Percentiles rank a stretch among this genome's conserved stretches.
Conservation (phyloP, 805 yeast species). For the Kodamaea neixiangensis region DNA sequence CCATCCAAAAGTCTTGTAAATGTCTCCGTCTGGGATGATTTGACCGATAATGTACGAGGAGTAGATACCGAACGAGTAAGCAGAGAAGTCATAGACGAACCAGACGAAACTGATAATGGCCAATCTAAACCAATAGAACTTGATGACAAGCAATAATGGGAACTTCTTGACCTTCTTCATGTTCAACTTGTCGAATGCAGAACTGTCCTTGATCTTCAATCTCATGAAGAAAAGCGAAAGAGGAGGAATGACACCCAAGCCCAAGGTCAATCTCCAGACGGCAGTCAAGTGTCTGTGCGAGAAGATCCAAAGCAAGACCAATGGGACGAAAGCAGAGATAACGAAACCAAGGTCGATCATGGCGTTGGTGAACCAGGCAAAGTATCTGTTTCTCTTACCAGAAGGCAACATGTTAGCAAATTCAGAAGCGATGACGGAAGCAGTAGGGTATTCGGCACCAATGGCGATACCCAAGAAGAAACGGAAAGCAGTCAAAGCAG, state of each 20-base stretch:
- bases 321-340: conserved; percentile 77
- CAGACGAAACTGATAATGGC: conserved; percentile 72
- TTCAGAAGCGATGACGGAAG: conserved; percentile 92
- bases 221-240: conserved; percentile 74
- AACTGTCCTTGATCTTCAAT: conserved; percentile 71
- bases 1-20: conserved; percentile 87
- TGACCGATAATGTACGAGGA: conserved; percentile 67
- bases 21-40: conserved; percentile 58
- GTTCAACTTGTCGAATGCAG: conserved; percentile 66
- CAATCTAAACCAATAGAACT: conserved; percentile 84
- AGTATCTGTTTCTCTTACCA: conserved; percentile 88
- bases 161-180: conserved; percentile 58
- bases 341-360: conserved; percentile 91
- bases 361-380: conserved; percentile 83
- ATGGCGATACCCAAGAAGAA: conserved; percentile 88
- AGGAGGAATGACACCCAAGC: conserved; percentile 90
- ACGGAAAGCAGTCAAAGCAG: conserved; percentile 83
- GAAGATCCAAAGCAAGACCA: conserved; percentile 84
- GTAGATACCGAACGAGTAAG: conserved; percentile 85
- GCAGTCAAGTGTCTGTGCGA: conserved; percentile 67
- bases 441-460: conserved; percentile 94
- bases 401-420: conserved; percentile 75
- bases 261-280: conserved; percentile 91
- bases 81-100: conserved; percentile 89
- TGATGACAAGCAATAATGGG: conserved; percentile 70